Evolutionary conservation across 768 basidiomycete genomes (phyloP).

Genomic region (Cystofilobasidium macerans): DNA sequence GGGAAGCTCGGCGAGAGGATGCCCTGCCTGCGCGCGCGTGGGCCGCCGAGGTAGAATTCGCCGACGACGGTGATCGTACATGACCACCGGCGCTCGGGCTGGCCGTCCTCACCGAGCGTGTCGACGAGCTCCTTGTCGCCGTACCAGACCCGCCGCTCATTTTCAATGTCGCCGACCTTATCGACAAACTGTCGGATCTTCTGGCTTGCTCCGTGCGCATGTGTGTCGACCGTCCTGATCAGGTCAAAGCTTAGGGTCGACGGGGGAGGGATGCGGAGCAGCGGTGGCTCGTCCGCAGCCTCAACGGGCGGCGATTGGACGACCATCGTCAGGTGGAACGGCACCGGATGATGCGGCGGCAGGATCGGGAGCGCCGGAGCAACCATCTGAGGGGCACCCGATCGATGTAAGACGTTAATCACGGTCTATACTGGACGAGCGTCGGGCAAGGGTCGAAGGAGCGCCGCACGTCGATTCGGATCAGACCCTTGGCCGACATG

Average conservation of each 20-base stretch:
- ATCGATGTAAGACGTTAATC: background rate
- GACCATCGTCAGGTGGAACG: background rate
- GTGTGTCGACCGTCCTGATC: background rate
- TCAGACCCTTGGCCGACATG: background rate
- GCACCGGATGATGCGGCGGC: background rate
- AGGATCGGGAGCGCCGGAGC: background rate
- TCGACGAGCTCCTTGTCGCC: background rate
- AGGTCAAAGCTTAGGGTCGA: background rate
- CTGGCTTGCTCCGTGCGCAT: background rate
- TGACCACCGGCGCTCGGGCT: background rate
- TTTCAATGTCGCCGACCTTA: background rate
- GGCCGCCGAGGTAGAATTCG: background rate
- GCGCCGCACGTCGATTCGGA: background rate
- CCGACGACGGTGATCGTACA: background rate
- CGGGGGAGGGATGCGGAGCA: background rate
- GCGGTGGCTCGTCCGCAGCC: background rate
- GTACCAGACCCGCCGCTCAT: constrained; percentile 4
- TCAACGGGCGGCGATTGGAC: background rate
- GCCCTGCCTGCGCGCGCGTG: background rate
- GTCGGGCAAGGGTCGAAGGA: background rate
- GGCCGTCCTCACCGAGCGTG: background rate
- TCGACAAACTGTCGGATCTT: background rate
- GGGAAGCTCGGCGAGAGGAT: background rate
- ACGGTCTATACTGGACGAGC: background rate
- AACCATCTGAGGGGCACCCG: too few relatives aligned